Evolutionary conservation across 331 rosid species (phyloP).

Genomic region (Dryas integrifolia): DNA sequence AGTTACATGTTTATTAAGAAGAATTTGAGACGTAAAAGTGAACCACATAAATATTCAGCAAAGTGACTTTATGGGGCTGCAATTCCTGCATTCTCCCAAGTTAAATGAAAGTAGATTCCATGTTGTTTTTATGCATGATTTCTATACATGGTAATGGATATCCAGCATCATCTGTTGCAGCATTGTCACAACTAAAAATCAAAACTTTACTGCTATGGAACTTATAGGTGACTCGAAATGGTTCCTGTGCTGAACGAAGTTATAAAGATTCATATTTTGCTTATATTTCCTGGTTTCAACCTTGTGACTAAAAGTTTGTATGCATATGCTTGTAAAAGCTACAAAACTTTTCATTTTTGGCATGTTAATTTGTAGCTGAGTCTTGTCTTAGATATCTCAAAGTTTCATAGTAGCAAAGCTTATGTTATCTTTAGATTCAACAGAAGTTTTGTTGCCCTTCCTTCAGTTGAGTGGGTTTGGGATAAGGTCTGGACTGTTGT

Average conservation of each 20-base stretch:
- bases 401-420: not conserved
- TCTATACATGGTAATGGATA: too few species aligned
- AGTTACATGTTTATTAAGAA: not conserved
- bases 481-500: not conserved
- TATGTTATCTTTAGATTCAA: not conserved
- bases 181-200: too few species aligned
- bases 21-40: too few species aligned
- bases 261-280: not conserved
- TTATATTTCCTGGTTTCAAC: not conserved
- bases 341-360: not conserved
- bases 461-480: not conserved
- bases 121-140: too few species aligned
- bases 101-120: too few species aligned
- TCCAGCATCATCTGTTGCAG: too few species aligned
- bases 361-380: not conserved
- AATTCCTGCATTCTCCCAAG: too few species aligned
- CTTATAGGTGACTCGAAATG: not conserved
- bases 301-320: not conserved
- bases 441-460: not conserved
- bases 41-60: too few species aligned
- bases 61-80: too few species aligned
- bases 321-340: too few species aligned
- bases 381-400: not conserved
- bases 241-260: not conserved
- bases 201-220: not conserved